Percentiles rank a stretch among this genome's conserved stretches.
Conservation (phyloP, 306 rosid genomes). For the Datisca glomerata region DNA sequence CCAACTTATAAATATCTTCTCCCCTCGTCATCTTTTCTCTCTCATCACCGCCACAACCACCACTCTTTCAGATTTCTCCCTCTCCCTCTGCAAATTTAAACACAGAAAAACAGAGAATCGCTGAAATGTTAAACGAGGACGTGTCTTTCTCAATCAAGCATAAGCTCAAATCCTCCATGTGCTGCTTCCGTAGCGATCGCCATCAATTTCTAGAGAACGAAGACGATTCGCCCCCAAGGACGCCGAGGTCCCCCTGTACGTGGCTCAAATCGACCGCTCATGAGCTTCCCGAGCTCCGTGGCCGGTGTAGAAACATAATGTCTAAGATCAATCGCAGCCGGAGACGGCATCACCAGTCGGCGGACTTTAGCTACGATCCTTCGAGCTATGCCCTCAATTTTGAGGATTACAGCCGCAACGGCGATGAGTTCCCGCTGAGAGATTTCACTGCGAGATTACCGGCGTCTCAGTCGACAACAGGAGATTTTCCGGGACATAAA, state of each 20-base stretch:
- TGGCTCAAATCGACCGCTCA: not conserved
- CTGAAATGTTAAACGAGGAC: too few relatives aligned
- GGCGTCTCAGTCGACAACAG: not conserved
- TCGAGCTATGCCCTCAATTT: constrained; percentile 13
- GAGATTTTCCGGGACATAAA: too few relatives aligned
- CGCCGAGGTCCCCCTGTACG: not conserved
- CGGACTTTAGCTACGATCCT: constrained; percentile 8
- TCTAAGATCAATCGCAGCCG: constrained; percentile 5
- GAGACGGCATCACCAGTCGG: not conserved
- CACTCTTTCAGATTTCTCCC: too few relatives aligned
- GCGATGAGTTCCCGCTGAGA: constrained; percentile 8
- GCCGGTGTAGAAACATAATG: not conserved
- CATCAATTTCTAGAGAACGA: not conserved
- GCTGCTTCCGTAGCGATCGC: not conserved
- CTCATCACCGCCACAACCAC: too few relatives aligned
- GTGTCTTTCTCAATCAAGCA: not conserved
- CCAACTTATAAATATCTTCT: too few relatives aligned
- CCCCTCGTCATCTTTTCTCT: too few relatives aligned
- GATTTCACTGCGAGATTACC: constrained; percentile 1
- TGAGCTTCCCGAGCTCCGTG: not conserved
- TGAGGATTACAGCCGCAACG: constrained; percentile 1
- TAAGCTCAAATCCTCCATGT: constrained; percentile 8
- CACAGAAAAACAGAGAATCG: too few relatives aligned
- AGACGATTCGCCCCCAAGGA: not conserved
- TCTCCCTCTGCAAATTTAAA: too few relatives aligned